Base-by-base conservation (phyloP, 2,329 filamentous ascomycete genomes). In the Curvularia hawaiiensis region DNA sequence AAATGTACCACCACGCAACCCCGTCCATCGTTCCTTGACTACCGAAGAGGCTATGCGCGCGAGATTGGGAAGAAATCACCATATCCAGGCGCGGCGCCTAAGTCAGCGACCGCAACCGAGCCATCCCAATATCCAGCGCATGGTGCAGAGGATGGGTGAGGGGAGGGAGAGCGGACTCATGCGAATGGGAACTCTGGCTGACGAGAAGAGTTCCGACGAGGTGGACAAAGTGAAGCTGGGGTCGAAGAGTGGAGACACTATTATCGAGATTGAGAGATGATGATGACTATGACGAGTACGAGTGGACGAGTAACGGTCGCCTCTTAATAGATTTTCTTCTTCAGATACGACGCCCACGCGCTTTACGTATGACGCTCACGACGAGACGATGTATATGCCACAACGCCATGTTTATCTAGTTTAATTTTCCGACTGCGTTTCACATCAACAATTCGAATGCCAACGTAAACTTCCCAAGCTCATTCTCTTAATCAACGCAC, bases 11-110 rank as follows among this genome's bases (percentile, higher is more conserved):
- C 40, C 31, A 4, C 47, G 52, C 1, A 56, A 51, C 2, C 52
- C 30, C 3, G 62, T 71, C 4, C 64, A 66, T 22, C 50, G 71
- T 9, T 69, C 67, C 16, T 41, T 71, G 48, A 67, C 67, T 1
- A 67, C 70, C 1, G 68, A 73, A 54, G 71, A 72, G 33, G 66
- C 65, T 7, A 72, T 74, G 68, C 58, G 63, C 11, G 40, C 66
- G 58, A 59, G 69, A 14, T 50, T 69, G 22, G 68, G 59, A 10
- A 54, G 58, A 4, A 51, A 51, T 26, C 51, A 56, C 20, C 18
- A 24, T 31, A 6, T 35, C n/a, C 12, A 38, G 28, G 20, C 46
- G 16, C n/a, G 63, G 22, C 47, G 56, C 26, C 50, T 57, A 5
- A 59, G 49, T 38, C 60, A 63, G 5, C 56, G 60, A 12, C 56